Evolutionary conservation across 2,329 filamentous ascomycete species (phyloP), one percentile per base, ranked within the genome.

Genomic region (Penicillium nordicum): DNA sequence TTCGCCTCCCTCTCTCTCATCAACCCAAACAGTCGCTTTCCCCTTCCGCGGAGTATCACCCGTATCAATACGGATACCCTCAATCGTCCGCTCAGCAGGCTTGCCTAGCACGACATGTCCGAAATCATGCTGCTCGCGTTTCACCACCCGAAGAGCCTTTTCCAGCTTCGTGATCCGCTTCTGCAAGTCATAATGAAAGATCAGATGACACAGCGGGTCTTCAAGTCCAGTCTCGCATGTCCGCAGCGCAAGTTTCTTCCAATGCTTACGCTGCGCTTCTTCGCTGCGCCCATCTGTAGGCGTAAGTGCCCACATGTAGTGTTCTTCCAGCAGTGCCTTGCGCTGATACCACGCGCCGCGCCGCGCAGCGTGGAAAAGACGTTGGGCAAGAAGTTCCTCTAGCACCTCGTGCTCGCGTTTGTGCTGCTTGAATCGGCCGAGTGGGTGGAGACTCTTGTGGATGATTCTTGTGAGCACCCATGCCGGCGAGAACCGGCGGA

Each of bases 271-370:
- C 68, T 88, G 88, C 9, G 77, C 74, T 42, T 89, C 85, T 16
- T 80, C 74, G 38, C 70, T 77, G 40, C 79, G 77, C 29, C 74
- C 78, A 3, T 77, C 75, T 2, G 72, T 72, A 0, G 82, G 77
- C 30, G 78, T 80, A 6, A 89, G 69, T 5, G 81, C 78, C 67
- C 86, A 82, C 89, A 97, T 92, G 72, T 99, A 97, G 69, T 95
- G 92, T 71, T 99, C 94, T 76, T 99, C 94, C 2, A 99, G 74
- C 1, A 99, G 78, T 1, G 93, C 94, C 74, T 95, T 96, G 21
- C 94, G 89, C 69, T 97, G 92, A 70, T 97, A 97, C 94, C 94
- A 99, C 0, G 87, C 85, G 0, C 94, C 94, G 41, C 94, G 84
- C 29, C 92, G 84, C 1, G 92, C 85, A 42, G 89, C 81, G 66